Evolutionary conservation across 2,329 filamentous ascomycete genomes (phyloP), one percentile per base, ranked within the genome.

Genomic region (Aureobasidium lini): DNA sequence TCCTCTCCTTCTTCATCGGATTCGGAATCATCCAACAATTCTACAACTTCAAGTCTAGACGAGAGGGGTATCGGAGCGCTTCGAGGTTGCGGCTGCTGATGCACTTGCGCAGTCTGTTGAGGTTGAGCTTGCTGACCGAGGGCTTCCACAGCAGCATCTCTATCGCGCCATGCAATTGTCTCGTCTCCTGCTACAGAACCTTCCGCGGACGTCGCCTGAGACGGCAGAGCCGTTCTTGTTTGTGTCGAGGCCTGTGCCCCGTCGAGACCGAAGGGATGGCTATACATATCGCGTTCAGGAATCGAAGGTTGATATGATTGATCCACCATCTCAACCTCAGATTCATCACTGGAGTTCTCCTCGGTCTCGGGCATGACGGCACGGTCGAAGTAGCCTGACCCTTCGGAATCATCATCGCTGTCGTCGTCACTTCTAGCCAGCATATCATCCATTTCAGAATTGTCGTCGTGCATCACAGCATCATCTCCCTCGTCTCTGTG

Each of bases 51-150:
- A 13, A 47, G 54, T 15, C 54, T 57, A n/a, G 54, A 48, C 15
- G 54, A 48, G 15, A 23, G 23, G 5, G 32, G 23, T 13, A 34
- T 23, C 32, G 32, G 31, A 29, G 4, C 43, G 40, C 39, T 13
- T n/a, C 31, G 28, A 71, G 64, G 58, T 67, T 63, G 40, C 66
- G 64, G 15, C 64, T 61, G 44, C 64, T 63, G 3, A 59, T 46
- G 9, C 6, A 31, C 28, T 34, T 43, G n/a, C 6, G 9, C 34
- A 29, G 31, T 10, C 64, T 62, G 8, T 59, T 56, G 29, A 10
- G 23, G 16, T 39, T 48, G 39, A 23, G 31, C 7, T 32, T 54
- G 37, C 13, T 47, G 57, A 42, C 13, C 53, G 23, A 56, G 34
- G 11, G 40, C 48, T 29, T 62, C 43, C 5, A 60, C 29, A 36